These are phyloP conservation scores for Collybiopsis confluens DNA, from an alignment of 768 basidiomycete species.

Conservation along the genomic window DNA sequence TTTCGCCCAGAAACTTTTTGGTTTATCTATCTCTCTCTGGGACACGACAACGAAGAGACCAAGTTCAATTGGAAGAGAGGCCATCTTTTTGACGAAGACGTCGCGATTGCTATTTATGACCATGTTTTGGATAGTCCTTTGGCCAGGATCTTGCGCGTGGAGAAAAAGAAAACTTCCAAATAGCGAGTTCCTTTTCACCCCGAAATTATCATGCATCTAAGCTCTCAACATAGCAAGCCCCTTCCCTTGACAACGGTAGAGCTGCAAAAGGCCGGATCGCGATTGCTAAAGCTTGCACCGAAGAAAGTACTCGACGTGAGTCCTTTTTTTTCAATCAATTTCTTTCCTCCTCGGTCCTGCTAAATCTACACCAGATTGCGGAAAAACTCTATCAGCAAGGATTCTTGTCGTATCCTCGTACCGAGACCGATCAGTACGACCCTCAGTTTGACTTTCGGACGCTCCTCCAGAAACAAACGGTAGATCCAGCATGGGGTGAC, in stretches of 20 bases:
- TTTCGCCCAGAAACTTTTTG: slow-evolving; percentile 90
- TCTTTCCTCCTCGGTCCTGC: not conserved
- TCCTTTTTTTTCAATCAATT: slow-evolving; percentile 8
- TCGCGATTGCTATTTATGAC: slow-evolving; percentile 67
- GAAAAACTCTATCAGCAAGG: slow-evolving; percentile 94
- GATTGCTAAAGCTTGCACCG: slow-evolving; percentile 84
- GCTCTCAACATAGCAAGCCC: slow-evolving; percentile 74
- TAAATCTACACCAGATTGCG: slow-evolving; percentile 59
- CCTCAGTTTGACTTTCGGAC: slow-evolving; percentile 87
- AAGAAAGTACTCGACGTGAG: slow-evolving; percentile 89
- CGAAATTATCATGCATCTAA: no score
- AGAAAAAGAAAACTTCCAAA: slow-evolving; percentile 87
- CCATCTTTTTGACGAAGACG: slow-evolving; percentile 76
- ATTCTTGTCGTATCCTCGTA: slow-evolving; percentile 94
- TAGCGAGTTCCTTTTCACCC: slow-evolving; percentile 49
- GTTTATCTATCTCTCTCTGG: slow-evolving; percentile 79
- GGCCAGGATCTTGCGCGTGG: slow-evolving; percentile 75
- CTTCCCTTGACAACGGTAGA: slow-evolving; percentile 95
- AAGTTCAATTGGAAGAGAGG: slow-evolving; percentile 85
- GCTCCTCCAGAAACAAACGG: slow-evolving; percentile 81
- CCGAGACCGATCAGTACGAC: slow-evolving; percentile 98
- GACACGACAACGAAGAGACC: slow-evolving; percentile 51
- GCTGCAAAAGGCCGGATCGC: slow-evolving; percentile 90
- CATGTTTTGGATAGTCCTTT: slow-evolving; percentile 57
- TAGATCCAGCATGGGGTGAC: slow-evolving; percentile 77